A percentile compares a stretch with the other conserved stretches of the same genome.
These are phyloP conservation scores for Ogataea pignaliae DNA, from an alignment of 805 yeast genomes.

Conservation along the genomic window DNA sequence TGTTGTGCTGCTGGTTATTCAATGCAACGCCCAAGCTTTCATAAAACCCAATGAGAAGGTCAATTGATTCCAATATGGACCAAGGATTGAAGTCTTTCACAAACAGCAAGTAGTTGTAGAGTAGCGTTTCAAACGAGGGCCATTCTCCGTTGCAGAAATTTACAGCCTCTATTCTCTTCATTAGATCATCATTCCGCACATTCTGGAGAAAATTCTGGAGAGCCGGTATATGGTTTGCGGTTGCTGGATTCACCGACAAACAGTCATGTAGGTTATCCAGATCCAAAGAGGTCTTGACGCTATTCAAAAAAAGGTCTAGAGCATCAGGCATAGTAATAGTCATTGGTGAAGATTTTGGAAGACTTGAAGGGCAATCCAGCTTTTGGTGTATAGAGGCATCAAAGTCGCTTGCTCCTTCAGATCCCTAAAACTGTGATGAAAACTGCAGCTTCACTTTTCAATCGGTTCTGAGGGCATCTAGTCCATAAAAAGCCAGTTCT, in stretches of 20 bases:
- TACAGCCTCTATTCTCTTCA: conserved; percentile 26
- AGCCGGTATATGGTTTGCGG: conserved; percentile 19
- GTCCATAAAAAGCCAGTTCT: too few species aligned
- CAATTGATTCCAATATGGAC: conserved; percentile 52
- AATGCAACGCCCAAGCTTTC: conserved; percentile 47
- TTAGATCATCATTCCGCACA: conserved; percentile 16
- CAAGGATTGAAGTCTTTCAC: conserved; percentile 51
- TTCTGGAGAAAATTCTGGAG: conserved; percentile 24
- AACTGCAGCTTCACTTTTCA: too few species aligned
- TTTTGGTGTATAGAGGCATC: too few species aligned
- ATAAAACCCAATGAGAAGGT: conserved; percentile 42
- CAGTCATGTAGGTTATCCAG: conserved; percentile 7
- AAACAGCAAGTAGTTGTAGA: conserved; percentile 39
- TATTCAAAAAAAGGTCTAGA: conserved; percentile 9
- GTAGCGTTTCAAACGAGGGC: conserved; percentile 41
- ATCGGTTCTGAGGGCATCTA: too few species aligned
- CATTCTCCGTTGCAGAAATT: conserved; percentile 32
- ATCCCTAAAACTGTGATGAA: too few species aligned
- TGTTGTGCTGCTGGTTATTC: conserved; percentile 37
- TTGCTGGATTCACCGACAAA: conserved; percentile 20
- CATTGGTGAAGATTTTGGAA: too few species aligned
- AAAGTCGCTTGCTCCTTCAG: too few species aligned
- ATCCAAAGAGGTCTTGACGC: conserved; percentile 6
- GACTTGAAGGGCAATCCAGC: too few species aligned
- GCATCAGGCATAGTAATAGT: too few species aligned